Base-by-base conservation (phyloP, 179 eudicot genomes). In the Beta lomatogona region DNA sequence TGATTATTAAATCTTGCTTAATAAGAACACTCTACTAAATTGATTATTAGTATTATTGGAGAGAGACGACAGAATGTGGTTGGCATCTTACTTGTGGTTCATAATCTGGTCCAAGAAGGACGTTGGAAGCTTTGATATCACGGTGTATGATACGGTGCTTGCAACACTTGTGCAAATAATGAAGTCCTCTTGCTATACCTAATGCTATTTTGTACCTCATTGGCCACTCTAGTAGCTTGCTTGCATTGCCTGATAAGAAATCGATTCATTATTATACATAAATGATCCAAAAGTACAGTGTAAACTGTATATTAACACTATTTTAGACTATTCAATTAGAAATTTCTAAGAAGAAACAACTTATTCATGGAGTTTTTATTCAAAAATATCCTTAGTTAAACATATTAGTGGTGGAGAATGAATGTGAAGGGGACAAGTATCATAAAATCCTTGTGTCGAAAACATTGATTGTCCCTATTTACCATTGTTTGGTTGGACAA, bases 141-240 rank as follows among this genome's bases (percentile, higher is more conserved):
- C 98, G 97, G 78, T 95, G 98, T 81, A 95, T 95, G 71, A 93
- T 95, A 11, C 97, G 88, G 78, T 93, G 97, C 73, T 93, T 95
- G 90, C 98, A 95, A 79, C 93, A 84, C 31, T 92, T 95, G 88
- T 95, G 98, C 65, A 95, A 91, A 75, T 92, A 95, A 86, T 95
- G 92, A 28, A 95, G 85, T 14, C 98, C 98, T 83, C 83, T 92
- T 3, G 98, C 98, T 53, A 89, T 79, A 11, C 97, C 98, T 46
- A 89, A 50, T 53, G 88, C 94, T 28, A 95, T 92, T 79, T 86
- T 93, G 83, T 91, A 93, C 76, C 98, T 89, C 31, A 80, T 81
- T 11, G 86, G 66, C 98, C 98, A 95, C 57, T 90, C 93, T 10
- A 93, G 82, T 2, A 83, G 19, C 79, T 83, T 79, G 73, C 78